Base-by-base conservation (phyloP, 805 yeast species). In the Pichia nanzhaoensis region DNA sequence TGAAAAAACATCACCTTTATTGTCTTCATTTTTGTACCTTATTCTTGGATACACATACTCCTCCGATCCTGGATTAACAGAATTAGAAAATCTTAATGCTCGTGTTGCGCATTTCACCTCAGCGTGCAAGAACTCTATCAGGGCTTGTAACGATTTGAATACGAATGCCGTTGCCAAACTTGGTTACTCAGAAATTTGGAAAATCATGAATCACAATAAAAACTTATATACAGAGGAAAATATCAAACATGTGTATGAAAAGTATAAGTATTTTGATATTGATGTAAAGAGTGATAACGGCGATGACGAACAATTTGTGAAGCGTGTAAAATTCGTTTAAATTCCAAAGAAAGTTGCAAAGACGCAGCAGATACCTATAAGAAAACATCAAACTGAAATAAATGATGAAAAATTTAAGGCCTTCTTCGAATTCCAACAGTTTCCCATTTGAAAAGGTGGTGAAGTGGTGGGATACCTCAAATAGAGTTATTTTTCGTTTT, bases 1-100 rank as follows among this genome's bases (percentile, higher is more conserved):
- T 28, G 33, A 34, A 32, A 4, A 24, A 3, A 28, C n/a, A 24
- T 39, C 44, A 7, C 66, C 66, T 5, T 37, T 59, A 24, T 42
- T 62, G 14, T 35, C 54, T 7, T 54, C 66, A 1, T 38, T 60
- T n/a, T 17, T 56, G 3, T 59, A 53, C 37, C 57, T 51, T 20
- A 54, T 57, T 17, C 43, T 44, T 18, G 62, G 56, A 5, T 38
- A 51, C 34, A 50, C 52, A 2, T 39, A 42, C 33, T 46, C 35
- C 20, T 27, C 24, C 5, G 47, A 49, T 34, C 45, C 40, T 19
- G 22, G 43, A 6, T 31, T 46, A 3, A 34, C 51, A 2, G 58
- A 55, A 20, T 14, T 47, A 3, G 58, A 56, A 5, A 54, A 52
- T 34, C 24, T 58, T 5, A 54, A 54, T 31, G 20, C 18, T 1